Percentiles rank a stretch among this genome's conserved stretches.
These are phyloP conservation scores for Fraxinus angustifolia DNA, from an alignment of 305 asterid genomes.

Conservation along the genomic window DNA sequence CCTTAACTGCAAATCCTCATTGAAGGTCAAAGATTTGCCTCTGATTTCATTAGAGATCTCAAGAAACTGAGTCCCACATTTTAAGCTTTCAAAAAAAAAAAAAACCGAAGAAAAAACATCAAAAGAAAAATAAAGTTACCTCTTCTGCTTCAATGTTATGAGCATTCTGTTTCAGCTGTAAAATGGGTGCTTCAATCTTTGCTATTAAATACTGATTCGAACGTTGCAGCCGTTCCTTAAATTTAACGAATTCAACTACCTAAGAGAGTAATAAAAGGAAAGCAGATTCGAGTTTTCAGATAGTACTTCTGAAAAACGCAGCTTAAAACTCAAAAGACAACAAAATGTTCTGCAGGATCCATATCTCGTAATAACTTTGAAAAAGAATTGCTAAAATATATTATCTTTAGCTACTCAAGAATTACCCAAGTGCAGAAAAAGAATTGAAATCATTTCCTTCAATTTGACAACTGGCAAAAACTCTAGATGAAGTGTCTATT, in stretches of 20 bases:
- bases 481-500: not conserved
- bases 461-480: not conserved
- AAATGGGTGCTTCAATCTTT: conserved; percentile 78
- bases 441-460: not conserved
- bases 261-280: conserved; percentile 30
- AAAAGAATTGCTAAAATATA: not conserved
- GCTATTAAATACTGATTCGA: conserved; percentile 83
- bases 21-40: conserved; percentile 71
- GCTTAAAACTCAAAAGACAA: not conserved
- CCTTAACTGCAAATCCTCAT: conserved; percentile 76
- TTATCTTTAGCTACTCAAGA: conserved; percentile 2
- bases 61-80: conserved; percentile 61
- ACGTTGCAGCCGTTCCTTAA: conserved; percentile 78
- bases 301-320: conserved; percentile 18
- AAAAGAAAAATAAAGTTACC: conserved; percentile 41
- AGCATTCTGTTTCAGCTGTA: conserved; percentile 84
- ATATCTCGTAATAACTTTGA: not conserved
- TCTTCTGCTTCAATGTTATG: conserved; percentile 66
- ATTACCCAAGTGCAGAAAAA: not conserved
- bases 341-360: not conserved
- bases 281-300: conserved; percentile 16
- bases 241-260: conserved; percentile 95
- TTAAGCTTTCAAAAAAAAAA: conserved; percentile 45
- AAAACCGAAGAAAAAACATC: conserved; percentile 5
- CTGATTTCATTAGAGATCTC: conserved; percentile 77